These are phyloP conservation scores for Monosporascus sp. DNA, from an alignment of 2,329 filamentous ascomycete species.

Conservation along the genomic window DNA sequence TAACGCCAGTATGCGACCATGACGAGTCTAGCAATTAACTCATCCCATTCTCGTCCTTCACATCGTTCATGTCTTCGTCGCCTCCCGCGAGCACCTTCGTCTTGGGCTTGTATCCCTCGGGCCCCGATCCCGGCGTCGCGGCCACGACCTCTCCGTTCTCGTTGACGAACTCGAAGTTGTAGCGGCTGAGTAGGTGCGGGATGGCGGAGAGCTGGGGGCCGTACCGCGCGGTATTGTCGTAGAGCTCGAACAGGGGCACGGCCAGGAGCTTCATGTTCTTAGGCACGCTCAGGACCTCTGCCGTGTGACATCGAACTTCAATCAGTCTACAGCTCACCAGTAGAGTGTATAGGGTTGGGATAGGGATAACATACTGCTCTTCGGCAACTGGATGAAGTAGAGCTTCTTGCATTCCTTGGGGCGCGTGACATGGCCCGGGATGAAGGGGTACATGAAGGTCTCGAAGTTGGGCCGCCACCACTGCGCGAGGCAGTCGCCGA, in stretches of 20 bases:
- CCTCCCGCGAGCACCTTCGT: slow-evolving; percentile 61
- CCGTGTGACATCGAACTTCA: background rate
- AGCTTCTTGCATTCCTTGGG: slow-evolving; percentile 99
- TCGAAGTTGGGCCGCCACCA: slow-evolving; percentile 99
- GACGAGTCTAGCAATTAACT: slow-evolving; percentile 5
- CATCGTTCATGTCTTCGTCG: slow-evolving; percentile 55
- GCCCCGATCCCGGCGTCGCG: slow-evolving; percentile 69
- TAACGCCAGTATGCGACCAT: background rate
- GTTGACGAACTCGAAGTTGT: slow-evolving; percentile 97
- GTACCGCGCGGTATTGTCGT: slow-evolving; percentile 93
- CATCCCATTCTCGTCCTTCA: slow-evolving; percentile 19
- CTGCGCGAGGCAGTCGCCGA: slow-evolving; percentile 91
- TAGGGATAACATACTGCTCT: slow-evolving; percentile 64
- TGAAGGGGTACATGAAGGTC: slow-evolving; percentile 99
- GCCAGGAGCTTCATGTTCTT: slow-evolving; percentile 99
- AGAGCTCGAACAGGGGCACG: slow-evolving; percentile 93
- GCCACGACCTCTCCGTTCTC: slow-evolving; percentile 86
- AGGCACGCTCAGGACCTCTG: slow-evolving; percentile 90
- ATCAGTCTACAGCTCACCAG: slow-evolving; percentile 13
- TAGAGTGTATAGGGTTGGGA: too few species aligned
- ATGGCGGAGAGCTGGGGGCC: slow-evolving; percentile 95
- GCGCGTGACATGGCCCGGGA: slow-evolving; percentile 89
- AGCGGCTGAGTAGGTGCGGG: slow-evolving; percentile 86
- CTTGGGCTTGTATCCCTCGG: slow-evolving; percentile 56
- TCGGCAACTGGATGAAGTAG: slow-evolving; percentile 91